Percentiles rank a stretch among this genome's conserved stretches.
Evolutionary conservation across 2,329 filamentous ascomycete species (phyloP).

Genomic region (Colletotrichum brevisporum): DNA sequence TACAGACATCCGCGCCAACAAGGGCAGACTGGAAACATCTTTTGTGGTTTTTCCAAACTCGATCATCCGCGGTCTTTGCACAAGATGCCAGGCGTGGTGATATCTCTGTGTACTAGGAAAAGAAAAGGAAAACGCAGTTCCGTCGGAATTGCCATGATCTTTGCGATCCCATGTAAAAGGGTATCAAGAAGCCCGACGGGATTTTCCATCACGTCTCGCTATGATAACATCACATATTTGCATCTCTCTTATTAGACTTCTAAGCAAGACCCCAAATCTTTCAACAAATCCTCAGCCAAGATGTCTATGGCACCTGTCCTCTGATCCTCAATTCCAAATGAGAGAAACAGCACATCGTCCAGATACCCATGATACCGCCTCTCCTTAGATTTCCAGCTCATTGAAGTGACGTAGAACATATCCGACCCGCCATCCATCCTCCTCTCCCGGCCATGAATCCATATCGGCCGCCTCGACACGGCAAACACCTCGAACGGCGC

Average conservation of each 20-base stretch:
- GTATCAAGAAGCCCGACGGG: too few relatives aligned
- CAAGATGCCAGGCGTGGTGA: too few relatives aligned
- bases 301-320: conserved; percentile 66
- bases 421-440: conserved; percentile 56
- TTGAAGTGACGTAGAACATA: conserved; percentile 71
- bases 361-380: conserved; percentile 68
- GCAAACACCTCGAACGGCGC: conserved; percentile 66
- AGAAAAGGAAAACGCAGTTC: too few relatives aligned
- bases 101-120: too few relatives aligned
- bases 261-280: conserved; percentile 44
- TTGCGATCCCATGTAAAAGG: too few relatives aligned
- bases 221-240: too few relatives aligned
- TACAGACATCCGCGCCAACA: too few relatives aligned
- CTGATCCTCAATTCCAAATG: conserved; percentile 70
- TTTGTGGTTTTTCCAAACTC: too few relatives aligned
- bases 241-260: neutral
- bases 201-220: too few relatives aligned
- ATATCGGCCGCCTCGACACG: conserved; percentile 65
- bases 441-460: conserved; percentile 65
- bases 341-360: conserved; percentile 68
- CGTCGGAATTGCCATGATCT: too few relatives aligned
- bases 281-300: conserved; percentile 62
- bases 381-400: conserved; percentile 66
- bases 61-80: too few relatives aligned
- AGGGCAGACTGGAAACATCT: too few relatives aligned